Base-by-base conservation (phyloP, 306 rosid genomes). In the Macrotyloma uniflorum region DNA sequence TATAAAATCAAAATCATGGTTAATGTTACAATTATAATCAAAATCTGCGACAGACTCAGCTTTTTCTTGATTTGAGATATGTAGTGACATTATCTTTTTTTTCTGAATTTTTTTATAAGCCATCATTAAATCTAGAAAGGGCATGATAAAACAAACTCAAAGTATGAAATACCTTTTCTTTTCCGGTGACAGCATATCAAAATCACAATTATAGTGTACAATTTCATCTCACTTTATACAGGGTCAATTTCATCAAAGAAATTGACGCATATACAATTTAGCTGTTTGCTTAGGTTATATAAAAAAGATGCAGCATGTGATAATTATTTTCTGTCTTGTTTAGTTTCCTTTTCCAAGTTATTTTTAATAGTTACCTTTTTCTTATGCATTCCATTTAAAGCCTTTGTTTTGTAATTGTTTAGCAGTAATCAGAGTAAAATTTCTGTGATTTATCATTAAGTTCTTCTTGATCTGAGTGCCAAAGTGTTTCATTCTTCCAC, bases 31-130 rank as follows among this genome's bases (percentile, higher is more conserved):
- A 80, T 45, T 30, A 22, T 22, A 43, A 36, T 5, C 8, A 45
- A 65, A 54, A 72, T 15, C 46, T 57, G 24, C 13, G 55, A 28
- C 11, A 26, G 46, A 22, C 28, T 22, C 12, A 46, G 59, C 15
- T 62, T 82, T 58, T 69, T 51, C 72, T 70, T 76, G 16, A 35
- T 76, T 32, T 38, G 15, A 32, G 76, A 45, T 19, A 68, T 14
- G 11, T 20, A 47, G 19, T 33, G 43, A 32, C 19, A 70, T 16
- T 14, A 13, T 1, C 3, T 67, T 55, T 55, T 67, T 55, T 55
- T 75, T 26, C 36, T 11, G 13, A 61, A 68, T 58, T 30, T 16
- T 47, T 8, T 58, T 16, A 23, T 5, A 32, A 59, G 80, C 70
- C 50, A 42, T 6, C 43, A 19, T 54, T 40, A 23, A 36, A 74